These are phyloP conservation scores for Calocera cornea DNA, from an alignment of 768 basidiomycete genomes.

Conservation along the genomic window DNA sequence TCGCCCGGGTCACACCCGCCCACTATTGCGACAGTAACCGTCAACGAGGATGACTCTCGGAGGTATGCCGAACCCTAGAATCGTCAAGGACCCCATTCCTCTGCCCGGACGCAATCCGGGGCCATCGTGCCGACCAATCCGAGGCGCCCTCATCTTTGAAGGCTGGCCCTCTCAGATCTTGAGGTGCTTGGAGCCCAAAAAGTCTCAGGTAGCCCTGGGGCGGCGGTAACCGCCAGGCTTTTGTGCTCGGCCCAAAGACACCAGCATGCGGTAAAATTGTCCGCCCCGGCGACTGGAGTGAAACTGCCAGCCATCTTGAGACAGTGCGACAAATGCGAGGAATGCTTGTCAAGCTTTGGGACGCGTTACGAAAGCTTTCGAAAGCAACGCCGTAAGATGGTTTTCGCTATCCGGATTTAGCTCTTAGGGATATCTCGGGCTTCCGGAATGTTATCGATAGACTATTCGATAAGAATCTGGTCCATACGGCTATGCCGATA, in stretches of 20 bases:
- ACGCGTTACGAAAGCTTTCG: neutral
- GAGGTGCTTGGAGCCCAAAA: too few relatives aligned
- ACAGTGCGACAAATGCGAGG: neutral
- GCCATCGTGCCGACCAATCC: neutral
- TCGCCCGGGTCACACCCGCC: neutral
- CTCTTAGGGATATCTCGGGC: neutral
- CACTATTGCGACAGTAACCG: neutral
- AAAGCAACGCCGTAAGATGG: neutral
- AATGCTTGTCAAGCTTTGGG: neutral
- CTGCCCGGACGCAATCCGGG: neutral
- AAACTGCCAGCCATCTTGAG: neutral
- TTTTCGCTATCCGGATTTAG: neutral
- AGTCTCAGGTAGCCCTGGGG: too few relatives aligned
- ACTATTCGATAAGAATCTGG: neutral
- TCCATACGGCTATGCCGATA: neutral
- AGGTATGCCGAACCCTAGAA: neutral
- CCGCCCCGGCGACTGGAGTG: neutral
- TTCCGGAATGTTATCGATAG: neutral
- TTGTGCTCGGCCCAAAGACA: neutral
- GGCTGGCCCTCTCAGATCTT: too few relatives aligned
- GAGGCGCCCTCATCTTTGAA: neutral
- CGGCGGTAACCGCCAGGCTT: neutral
- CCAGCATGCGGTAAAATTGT: neutral
- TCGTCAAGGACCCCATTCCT: neutral
- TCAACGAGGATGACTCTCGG: neutral